These are phyloP conservation scores for Populus pruinosa DNA, from an alignment of 345 rosid genomes.

Conservation along the genomic window DNA sequence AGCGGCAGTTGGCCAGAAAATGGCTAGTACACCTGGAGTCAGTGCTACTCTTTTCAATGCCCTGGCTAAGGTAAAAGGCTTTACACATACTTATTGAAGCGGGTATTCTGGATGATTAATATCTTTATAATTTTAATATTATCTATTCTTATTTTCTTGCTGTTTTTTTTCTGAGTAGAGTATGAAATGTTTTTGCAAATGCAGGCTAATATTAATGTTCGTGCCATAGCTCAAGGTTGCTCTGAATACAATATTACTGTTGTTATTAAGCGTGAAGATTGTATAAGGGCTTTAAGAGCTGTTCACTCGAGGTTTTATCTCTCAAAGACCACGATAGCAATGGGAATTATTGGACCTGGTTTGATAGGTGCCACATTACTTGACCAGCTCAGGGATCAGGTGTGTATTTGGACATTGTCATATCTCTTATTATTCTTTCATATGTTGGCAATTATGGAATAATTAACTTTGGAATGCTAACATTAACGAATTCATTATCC, in stretches of 20 bases:
- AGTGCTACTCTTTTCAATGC: slow-evolving; percentile 97
- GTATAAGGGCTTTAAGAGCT: slow-evolving; percentile 89
- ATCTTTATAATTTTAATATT: neutral
- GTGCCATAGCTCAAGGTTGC: slow-evolving; percentile 99
- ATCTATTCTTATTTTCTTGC: neutral
- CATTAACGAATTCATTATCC: neutral
- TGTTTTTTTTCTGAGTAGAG: neutral
- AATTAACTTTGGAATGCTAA: neutral
- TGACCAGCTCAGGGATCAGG: slow-evolving; percentile 97
- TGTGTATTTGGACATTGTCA: slow-evolving; percentile 18
- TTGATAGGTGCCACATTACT: slow-evolving; percentile 90
- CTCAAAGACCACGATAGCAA: slow-evolving; percentile 84
- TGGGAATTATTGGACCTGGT: slow-evolving; percentile 97
- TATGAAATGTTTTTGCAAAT: slow-evolving; percentile 12
- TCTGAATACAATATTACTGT: slow-evolving; percentile 95
- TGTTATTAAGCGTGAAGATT: slow-evolving; percentile 85
- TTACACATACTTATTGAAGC: neutral
- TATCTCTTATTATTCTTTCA: neutral
- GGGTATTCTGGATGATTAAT: neutral
- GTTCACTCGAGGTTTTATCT: slow-evolving; percentile 96
- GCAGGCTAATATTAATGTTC: slow-evolving; percentile 94
- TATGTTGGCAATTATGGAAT: neutral
- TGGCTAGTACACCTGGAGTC: slow-evolving; percentile 99
- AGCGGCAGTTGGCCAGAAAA: slow-evolving; percentile 97
- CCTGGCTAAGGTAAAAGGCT: slow-evolving; percentile 68